Evolutionary conservation across 225 moss, liverwort and hornwort genomes (phyloP).

Genomic region (Ulota crispa): DNA sequence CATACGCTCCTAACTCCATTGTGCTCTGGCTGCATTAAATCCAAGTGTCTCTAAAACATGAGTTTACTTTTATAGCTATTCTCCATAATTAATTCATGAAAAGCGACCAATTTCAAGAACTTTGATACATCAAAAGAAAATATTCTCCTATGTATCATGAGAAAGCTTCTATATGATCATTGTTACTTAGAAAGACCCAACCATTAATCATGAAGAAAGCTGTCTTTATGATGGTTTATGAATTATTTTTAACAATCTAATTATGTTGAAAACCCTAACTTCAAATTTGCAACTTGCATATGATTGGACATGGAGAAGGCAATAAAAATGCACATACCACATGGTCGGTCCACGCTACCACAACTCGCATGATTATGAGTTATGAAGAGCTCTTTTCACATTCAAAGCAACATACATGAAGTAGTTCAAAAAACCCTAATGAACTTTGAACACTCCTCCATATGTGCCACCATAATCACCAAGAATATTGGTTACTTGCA

Average conservation of each 20-base stretch:
- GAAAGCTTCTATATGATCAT: not conserved
- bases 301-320: not conserved
- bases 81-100: not conserved
- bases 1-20: slow-evolving; percentile 91
- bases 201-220: not conserved
- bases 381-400: not conserved
- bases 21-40: slow-evolving; percentile 71
- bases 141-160: not conserved
- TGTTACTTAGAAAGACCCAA: not conserved
- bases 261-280: not conserved
- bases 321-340: slow-evolving; percentile 53
- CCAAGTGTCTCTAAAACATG: slow-evolving; percentile 15
- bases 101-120: not conserved
- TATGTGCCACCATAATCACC: not conserved
- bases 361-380: slow-evolving; percentile 68
- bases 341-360: slow-evolving; percentile 88
- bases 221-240: not conserved
- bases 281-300: slow-evolving; percentile 15
- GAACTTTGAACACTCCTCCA: not conserved
- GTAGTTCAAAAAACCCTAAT: not conserved
- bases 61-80: not conserved
- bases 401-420: slow-evolving; percentile 1
- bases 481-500: not conserved
- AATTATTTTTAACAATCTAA: not conserved
- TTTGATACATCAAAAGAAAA: not conserved